These are phyloP conservation scores for Keithomyces neogunnii DNA, from an alignment of 2,329 filamentous ascomycete species.

Conservation along the genomic window DNA sequence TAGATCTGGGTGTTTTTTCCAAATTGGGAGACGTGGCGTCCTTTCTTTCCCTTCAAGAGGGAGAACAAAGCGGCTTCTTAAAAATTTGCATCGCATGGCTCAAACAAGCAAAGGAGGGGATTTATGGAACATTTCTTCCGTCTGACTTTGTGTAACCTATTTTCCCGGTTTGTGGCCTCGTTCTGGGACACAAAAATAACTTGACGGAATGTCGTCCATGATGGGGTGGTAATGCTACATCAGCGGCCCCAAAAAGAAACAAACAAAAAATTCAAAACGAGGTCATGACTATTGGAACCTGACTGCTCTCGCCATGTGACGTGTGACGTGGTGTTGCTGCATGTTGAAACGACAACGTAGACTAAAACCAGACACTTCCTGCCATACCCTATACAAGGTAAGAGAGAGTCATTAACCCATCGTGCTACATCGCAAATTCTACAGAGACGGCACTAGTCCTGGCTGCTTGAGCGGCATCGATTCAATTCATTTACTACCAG, in stretches of 20 bases:
- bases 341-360: too few relatives aligned
- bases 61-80: conserved; percentile 15
- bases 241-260: conserved; percentile 21
- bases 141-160: conserved; percentile 28
- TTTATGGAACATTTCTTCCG: conserved; percentile 14
- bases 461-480: too few relatives aligned
- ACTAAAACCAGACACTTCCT: too few relatives aligned
- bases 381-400: too few relatives aligned
- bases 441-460: too few relatives aligned
- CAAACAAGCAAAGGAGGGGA: conserved; percentile 15
- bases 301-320: too few relatives aligned
- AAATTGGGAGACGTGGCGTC: conserved; percentile 27
- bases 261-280: conserved; percentile 21
- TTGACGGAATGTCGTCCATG: conserved; percentile 18
- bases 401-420: too few relatives aligned
- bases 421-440: too few relatives aligned
- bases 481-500: too few relatives aligned
- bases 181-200: conserved; percentile 19
- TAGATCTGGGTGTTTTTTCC: conserved; percentile 3
- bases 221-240: conserved; percentile 19
- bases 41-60: conserved; percentile 20
- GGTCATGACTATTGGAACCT: conserved; percentile 25
- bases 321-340: too few relatives aligned
- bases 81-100: conserved; percentile 30
- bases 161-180: conserved; percentile 26